These are phyloP conservation scores for Neopestalotiopsis rosae DNA, from an alignment of 2,329 filamentous ascomycete genomes.

Conservation along the genomic window DNA sequence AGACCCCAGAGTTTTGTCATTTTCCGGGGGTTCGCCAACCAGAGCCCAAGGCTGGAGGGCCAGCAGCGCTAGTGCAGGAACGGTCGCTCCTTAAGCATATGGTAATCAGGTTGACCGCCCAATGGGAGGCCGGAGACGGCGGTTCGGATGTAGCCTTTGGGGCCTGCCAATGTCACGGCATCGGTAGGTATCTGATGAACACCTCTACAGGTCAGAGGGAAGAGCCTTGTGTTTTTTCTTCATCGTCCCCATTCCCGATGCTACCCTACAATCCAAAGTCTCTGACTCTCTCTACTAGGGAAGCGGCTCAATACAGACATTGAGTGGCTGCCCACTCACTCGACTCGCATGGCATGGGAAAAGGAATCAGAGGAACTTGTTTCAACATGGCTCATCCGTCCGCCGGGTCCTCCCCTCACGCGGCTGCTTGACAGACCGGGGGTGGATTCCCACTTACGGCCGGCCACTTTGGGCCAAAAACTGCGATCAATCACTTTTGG, in stretches of 20 bases:
- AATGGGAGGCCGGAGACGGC: slow-evolving; percentile 4
- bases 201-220: slow-evolving; percentile 2
- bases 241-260: background rate
- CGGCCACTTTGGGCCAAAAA: background rate
- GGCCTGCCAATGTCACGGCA: slow-evolving; percentile 8
- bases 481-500: background rate
- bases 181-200: slow-evolving; percentile 11
- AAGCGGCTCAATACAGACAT: background rate
- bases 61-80: slow-evolving; percentile 17
- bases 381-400: background rate
- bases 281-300: background rate
- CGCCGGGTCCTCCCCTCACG: background rate
- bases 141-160: background rate
- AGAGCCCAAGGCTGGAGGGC: background rate
- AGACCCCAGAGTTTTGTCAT: background rate
- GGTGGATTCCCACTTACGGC: background rate
- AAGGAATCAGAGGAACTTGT: background rate
- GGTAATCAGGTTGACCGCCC: slow-evolving; percentile 8
- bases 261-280: background rate
- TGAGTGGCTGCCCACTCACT: background rate
- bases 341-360: background rate
- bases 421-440: background rate
- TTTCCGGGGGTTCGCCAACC: background rate
- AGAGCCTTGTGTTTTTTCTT: background rate
- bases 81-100: slow-evolving; percentile 7